Conservation (phyloP, 1,284 basidiomycete species). For the Tilletia setariae region DNA sequence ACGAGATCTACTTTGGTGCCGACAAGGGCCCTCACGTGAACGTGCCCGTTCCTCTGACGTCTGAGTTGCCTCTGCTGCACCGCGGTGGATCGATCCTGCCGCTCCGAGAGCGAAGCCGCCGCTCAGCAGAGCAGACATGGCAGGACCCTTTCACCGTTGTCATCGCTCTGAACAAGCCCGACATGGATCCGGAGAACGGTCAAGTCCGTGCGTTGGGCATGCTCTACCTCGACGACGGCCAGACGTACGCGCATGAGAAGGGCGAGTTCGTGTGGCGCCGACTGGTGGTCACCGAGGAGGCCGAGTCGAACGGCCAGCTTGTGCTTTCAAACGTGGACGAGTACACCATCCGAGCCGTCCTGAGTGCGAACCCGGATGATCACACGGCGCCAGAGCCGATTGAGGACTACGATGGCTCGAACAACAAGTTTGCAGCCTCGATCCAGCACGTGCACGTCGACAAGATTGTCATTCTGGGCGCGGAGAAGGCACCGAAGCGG, state of each 20-base stretch:
- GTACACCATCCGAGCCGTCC: constrained; percentile 28
- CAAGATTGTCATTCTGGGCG: constrained; percentile 45
- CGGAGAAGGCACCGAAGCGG: constrained; percentile 31
- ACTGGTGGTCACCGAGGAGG: constrained; percentile 25
- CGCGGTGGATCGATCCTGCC: constrained; percentile 89
- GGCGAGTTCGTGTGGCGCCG: constrained; percentile 71
- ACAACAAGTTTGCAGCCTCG: constrained; percentile 38
- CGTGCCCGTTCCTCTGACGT: constrained; percentile 72
- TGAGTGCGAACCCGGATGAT: constrained; percentile 25
- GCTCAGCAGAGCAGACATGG: constrained; percentile 82
- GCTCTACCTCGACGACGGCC: constrained; percentile 93
- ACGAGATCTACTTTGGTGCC: constrained; percentile 63
- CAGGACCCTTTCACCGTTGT: constrained; percentile 89
- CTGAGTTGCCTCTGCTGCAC: constrained; percentile 74
- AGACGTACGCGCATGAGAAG: constrained; percentile 71
- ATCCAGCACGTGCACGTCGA: constrained; percentile 44
- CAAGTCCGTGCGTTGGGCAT: constrained; percentile 66
- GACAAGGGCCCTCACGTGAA: constrained; percentile 65
- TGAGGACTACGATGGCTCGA: constrained; percentile 17
- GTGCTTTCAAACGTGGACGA: constrained; percentile 16
- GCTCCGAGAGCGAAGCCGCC: constrained; percentile 78
- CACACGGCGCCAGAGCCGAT: not conserved
- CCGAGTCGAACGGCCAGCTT: not conserved
- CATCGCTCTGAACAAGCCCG: constrained; percentile 68
- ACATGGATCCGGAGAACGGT: constrained; percentile 14